Percentiles rank a stretch among this genome's conserved stretches.
These are phyloP conservation scores for Adansonia digitata DNA, from an alignment of 345 rosid genomes.

Conservation along the genomic window DNA sequence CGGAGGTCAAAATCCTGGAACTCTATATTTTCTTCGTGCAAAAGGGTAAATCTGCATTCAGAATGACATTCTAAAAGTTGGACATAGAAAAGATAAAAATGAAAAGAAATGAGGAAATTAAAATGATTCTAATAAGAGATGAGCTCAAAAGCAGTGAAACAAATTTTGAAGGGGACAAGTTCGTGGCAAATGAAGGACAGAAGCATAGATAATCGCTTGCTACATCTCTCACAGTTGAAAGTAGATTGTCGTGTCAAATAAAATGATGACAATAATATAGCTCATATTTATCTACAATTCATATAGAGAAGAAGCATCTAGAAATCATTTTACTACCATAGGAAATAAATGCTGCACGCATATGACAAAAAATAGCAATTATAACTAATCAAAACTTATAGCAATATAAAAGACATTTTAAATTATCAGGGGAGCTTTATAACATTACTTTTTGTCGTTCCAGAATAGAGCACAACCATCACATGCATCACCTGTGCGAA, in stretches of 20 bases:
- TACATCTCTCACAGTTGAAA: background rate
- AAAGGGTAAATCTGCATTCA: slow-evolving; percentile 66
- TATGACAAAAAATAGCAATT: background rate
- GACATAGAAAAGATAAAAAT: background rate
- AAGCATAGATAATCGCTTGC: background rate
- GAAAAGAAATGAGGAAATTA: background rate
- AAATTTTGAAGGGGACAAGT: background rate
- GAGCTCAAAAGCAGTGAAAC: background rate
- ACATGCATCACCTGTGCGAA: slow-evolving; percentile 74
- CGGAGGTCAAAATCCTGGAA: slow-evolving; percentile 80
- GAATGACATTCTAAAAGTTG: slow-evolving; percentile 25
- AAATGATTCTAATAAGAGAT: background rate
- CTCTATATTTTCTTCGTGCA: slow-evolving; percentile 75
- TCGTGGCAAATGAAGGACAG: background rate
- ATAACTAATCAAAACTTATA: background rate
- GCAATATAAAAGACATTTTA: background rate
- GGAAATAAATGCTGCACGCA: background rate
- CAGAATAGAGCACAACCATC: slow-evolving; percentile 94
- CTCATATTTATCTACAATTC: background rate
- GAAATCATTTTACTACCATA: background rate
- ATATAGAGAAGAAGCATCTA: background rate
- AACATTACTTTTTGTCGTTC: slow-evolving; percentile 61
- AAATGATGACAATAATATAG: background rate
- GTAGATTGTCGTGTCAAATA: background rate
- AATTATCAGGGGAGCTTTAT: background rate